Evolutionary conservation across 495 filamentous ascomycete genomes (phyloP).

Genomic region (Bathelium albidoporum): DNA sequence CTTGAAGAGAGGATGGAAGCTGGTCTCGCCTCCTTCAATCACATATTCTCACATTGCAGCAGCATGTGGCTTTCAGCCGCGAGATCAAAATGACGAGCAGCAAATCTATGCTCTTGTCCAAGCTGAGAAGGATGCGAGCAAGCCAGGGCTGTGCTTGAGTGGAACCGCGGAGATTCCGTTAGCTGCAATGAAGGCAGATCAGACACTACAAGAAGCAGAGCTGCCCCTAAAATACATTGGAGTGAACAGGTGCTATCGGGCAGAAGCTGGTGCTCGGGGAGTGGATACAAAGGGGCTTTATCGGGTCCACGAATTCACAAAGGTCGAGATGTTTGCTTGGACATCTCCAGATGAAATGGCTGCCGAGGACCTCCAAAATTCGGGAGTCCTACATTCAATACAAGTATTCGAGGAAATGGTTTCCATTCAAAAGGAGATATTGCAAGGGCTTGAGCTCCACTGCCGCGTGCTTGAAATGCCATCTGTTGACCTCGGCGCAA

Average conservation of each 20-base stretch:
- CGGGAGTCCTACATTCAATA: conserved; percentile 12
- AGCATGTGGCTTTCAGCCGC: conserved; percentile 86
- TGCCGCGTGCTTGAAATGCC: conserved; percentile 93
- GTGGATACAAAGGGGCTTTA: conserved; percentile 89
- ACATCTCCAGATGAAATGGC: conserved; percentile 35
- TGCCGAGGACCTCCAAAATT: conserved; percentile 5
- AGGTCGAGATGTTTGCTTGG: conserved; percentile 96
- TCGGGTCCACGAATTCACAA: conserved; percentile 98
- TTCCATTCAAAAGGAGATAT: conserved; percentile 71
- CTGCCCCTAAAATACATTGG: conserved; percentile 73
- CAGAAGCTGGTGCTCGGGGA: conserved; percentile 84
- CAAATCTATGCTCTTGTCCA: conserved; percentile 77
- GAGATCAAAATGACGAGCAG: conserved; percentile 81
- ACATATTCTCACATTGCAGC: conserved; percentile 85
- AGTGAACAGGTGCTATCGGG: conserved; percentile 79
- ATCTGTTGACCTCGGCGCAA: conserved; percentile 73
- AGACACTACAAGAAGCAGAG: conserved; percentile 47
- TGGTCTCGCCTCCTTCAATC: conserved; percentile 75
- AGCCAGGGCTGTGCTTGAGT: conserved; percentile 61
- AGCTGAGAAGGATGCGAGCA: conserved; percentile 41
- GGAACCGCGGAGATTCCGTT: conserved; percentile 92
- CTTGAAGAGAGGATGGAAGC: conserved; percentile 57
- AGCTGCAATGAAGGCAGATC: conserved; percentile 77
- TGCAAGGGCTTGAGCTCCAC: conserved; percentile 64
- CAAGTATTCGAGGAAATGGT: conserved; percentile 71